Conservation (phyloP, 139 green algal species). For the Nannochloris sp. region DNA sequence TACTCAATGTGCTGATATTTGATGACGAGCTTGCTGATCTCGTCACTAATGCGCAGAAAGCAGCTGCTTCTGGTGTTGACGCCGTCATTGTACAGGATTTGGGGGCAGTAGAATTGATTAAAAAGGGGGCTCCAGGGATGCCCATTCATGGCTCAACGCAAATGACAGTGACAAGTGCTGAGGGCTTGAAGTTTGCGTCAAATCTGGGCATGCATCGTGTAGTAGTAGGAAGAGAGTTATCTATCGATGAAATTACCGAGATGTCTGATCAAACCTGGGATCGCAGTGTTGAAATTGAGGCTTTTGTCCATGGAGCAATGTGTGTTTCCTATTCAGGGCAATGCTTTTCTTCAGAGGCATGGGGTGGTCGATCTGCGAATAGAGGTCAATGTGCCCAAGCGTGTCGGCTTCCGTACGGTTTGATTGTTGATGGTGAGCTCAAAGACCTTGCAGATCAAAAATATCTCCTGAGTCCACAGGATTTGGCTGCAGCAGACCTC, state of each 20-base stretch:
- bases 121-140: conserved; percentile 50
- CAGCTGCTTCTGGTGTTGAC: conserved; percentile 61
- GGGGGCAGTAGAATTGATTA: conserved; percentile 53
- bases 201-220: conserved; percentile 51
- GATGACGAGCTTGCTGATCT: conserved; percentile 49
- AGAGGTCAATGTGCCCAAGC: conserved; percentile 73
- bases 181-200: conserved; percentile 52
- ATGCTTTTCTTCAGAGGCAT: conserved; percentile 73
- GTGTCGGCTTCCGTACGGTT: conserved; percentile 65
- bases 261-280: conserved; percentile 14
- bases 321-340: conserved; percentile 70
- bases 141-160: conserved; percentile 66
- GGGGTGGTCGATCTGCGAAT: conserved; percentile 76
- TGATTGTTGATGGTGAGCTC: conserved; percentile 58
- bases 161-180: conserved; percentile 52
- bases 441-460: conserved; percentile 49
- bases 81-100: conserved; percentile 81
- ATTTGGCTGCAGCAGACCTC: conserved; percentile 57
- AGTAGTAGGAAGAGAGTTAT: conserved; percentile 76
- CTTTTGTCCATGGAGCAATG: conserved; percentile 78
- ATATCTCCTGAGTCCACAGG: conserved; percentile 72
- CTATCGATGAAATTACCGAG: conserved; percentile 46
- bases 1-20: conserved; percentile 74
- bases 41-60: conserved; percentile 33
- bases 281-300: conserved; percentile 55